Base-by-base conservation (phyloP, 2,329 filamentous ascomycete species). In the Aspergillus amoenus region DNA sequence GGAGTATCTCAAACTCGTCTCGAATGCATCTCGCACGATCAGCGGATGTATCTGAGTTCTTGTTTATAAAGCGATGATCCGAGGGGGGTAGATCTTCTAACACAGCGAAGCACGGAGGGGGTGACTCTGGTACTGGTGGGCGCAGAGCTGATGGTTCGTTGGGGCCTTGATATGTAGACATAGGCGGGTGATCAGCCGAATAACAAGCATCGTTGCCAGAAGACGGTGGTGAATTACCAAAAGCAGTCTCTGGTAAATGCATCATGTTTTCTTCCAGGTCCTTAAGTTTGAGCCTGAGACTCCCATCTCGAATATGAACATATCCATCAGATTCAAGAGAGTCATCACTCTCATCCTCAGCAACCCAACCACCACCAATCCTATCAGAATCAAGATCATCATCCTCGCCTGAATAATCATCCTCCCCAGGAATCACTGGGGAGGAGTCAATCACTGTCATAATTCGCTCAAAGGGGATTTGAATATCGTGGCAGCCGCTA, bases 1-100 rank as follows among this genome's bases (percentile, higher is more conserved):
- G 70, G 1, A 87, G 74, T n/a, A 86, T 85, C 52, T 79, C 77
- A 68, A 85, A 82, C 64, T 87, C 84, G 65, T 83, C 84, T 15
- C 73, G 72, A 18, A 84, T 79, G 41, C 82, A 79, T 54, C 82
- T 82, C 60, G 81, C 64, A 21, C 56, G 47, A 21, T 46, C 13
- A 5, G 52, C 34, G 17, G 67, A 63, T 12, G 55, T 41, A 9
- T 59, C 58, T 71, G 53, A 76, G 68, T 44, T 37, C 18, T 54
- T 62, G n/a, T 45, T 55, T 40, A 67, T 55, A 53, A 73, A 83
- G 37, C 75, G 74, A 58, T 83, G 78, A 46, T 78, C 71, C 2
- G 65, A 34, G 15, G 81, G 79, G 22, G 77, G 72, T 3, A 64
- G 40, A 4, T 73, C 63, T 39, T 84, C 78, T 4, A 82, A 70